Evolutionary conservation across 495 filamentous ascomycete genomes (phyloP), one percentile per base, ranked within the genome.

Genomic region (Aspergillus panamensis): DNA sequence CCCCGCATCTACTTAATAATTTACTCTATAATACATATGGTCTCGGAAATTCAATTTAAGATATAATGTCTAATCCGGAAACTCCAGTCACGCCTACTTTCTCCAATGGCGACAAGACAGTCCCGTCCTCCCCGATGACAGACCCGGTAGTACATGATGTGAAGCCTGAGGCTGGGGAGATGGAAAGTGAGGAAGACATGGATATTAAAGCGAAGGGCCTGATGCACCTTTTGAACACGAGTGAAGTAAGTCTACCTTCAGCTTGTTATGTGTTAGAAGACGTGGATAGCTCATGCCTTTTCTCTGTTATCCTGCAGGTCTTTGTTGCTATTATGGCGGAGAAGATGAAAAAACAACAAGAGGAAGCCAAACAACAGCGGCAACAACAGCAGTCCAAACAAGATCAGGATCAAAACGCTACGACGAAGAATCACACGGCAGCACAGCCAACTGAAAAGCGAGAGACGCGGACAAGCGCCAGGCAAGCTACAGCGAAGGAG

Each of bases 261-360:
- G 39, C 19, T 19, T 19, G 16, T 47, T 17, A 10, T 19, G 43
- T 16, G 19, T 19, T 19, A 16, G 43, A 21, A 17, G 43, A 17
- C 5, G 25, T 31, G 25, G 13, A 7, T 31, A 20, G 42, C 42
- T 43, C 2, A 50, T n/a, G 25, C 7, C 9, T 29, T 7, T 51
- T 40, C 16, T 17, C 45, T 31, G 14, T 29, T 20, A 31, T 6
- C 31, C 53, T 19, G 32, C 20, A 79, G 76, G 72, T 77, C 1
- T 79, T 77, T 51, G 74, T 77, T 52, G 58, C 77, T 1, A 84
- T 85, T 51, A 84, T 85, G 82, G 74, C 83, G 17, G 73, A 80
- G 32, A 84, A 85, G 57, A 85, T 85, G 79, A 80, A 83, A 56
- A 78, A 82, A 47, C 82, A 84, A 54, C 80, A 85, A 63, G 82